A percentile compares a stretch with the other conserved stretches of the same genome.
Evolutionary conservation across 139 green algal species (phyloP).

Genomic region (Nannochloris sp.): DNA sequence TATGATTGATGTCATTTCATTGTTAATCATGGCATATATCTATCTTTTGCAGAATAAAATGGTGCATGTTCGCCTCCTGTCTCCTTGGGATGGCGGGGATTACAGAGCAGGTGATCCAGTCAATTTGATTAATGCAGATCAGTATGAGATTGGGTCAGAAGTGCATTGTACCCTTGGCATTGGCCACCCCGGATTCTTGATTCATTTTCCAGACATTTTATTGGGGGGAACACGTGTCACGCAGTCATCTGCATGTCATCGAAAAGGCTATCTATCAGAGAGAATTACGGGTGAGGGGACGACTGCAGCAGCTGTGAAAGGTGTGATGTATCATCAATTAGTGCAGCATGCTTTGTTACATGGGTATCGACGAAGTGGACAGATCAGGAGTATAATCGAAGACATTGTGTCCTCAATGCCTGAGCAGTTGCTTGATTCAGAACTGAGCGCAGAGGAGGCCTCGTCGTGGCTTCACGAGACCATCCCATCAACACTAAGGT

Average conservation of each 20-base stretch:
- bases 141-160: slow-evolving; percentile 18
- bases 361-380: neutral
- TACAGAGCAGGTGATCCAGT: slow-evolving; percentile 29
- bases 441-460: slow-evolving; percentile 37
- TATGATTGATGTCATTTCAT: neutral
- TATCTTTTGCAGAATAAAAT: slow-evolving; percentile 13
- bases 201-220: slow-evolving; percentile 71
- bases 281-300: slow-evolving; percentile 35
- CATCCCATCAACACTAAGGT: slow-evolving; percentile 12
- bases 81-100: slow-evolving; percentile 7
- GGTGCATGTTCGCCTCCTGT: slow-evolving; percentile 24
- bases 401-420: slow-evolving; percentile 22
- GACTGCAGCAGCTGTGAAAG: slow-evolving; percentile 13
- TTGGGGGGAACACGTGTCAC: slow-evolving; percentile 24
- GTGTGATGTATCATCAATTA: slow-evolving; percentile 18
- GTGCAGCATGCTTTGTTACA: slow-evolving; percentile 20
- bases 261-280: neutral
- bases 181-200: slow-evolving; percentile 31
- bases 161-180: neutral
- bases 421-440: slow-evolving; percentile 53
- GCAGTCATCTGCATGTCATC: neutral
- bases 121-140: slow-evolving; percentile 40
- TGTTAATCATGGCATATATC: neutral
- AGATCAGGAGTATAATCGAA: slow-evolving; percentile 7
- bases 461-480: slow-evolving; percentile 11